A percentile compares a stretch with the other conserved stretches of the same genome.
phyloP scores from a whole-genome alignment of 495 filamentous ascomycete species.

The Massariosphaeria phaeospora region DNA sequence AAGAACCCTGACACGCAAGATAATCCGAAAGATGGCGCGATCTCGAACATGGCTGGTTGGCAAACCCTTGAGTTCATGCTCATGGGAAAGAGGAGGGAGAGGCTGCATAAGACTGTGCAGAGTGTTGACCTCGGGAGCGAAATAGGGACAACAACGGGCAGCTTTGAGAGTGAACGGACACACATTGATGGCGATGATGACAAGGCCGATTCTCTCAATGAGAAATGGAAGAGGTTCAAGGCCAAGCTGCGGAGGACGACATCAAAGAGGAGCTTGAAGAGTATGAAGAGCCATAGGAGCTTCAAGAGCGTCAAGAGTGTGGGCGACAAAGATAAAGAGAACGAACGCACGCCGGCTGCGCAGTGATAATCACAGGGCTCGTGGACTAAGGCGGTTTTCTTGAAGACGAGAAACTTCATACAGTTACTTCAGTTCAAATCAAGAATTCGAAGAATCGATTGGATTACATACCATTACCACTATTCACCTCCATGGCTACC shows the following conservation, averaged over 20 bases:
- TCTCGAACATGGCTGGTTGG: slow-evolving; percentile 34
- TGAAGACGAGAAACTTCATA: too few species aligned
- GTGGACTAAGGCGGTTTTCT: too few species aligned
- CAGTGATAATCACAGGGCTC: too few species aligned
- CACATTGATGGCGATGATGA: slow-evolving; percentile 6
- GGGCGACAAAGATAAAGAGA: slow-evolving; percentile 6
- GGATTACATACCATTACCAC: too few species aligned
- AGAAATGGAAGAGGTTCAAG: slow-evolving; percentile 31
- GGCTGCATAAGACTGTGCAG: neutral
- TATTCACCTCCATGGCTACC: too few species aligned
- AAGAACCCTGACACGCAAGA: slow-evolving; percentile 37
- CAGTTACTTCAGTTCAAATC: too few species aligned
- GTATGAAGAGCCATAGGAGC: slow-evolving; percentile 8
- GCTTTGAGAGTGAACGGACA: slow-evolving; percentile 2
- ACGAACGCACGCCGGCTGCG: neutral
- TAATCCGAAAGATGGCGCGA: slow-evolving; percentile 29
- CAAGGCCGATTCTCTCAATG: slow-evolving; percentile 15
- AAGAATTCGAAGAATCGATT: too few species aligned
- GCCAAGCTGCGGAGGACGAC: slow-evolving; percentile 25
- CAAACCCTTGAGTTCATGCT: slow-evolving; percentile 34
- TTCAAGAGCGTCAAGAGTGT: slow-evolving; percentile 21
- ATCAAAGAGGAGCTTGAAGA: slow-evolving; percentile 22
- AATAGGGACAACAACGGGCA: neutral
- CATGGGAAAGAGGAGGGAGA: slow-evolving; percentile 7
- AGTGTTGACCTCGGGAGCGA: neutral